Evolutionary conservation across 768 basidiomycete genomes (phyloP).

Genomic region (Auricularia sp.): DNA sequence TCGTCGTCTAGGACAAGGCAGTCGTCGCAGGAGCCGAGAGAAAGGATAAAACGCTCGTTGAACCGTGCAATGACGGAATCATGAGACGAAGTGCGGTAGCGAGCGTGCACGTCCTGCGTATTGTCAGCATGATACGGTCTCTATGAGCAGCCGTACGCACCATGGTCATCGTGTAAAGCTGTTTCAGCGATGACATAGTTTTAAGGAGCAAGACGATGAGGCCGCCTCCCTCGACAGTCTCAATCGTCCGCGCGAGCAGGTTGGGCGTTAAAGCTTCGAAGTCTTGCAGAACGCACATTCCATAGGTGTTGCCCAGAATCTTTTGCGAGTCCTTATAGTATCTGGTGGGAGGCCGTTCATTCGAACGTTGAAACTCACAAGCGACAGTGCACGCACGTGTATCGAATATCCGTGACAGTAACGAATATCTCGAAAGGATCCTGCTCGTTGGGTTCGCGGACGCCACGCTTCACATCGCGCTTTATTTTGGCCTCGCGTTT

Average conservation of each 20-base stretch:
- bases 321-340: slow-evolving; percentile 98
- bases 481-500: slow-evolving; percentile 96
- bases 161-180: slow-evolving; percentile 87
- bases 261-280: slow-evolving; percentile 99
- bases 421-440: slow-evolving; percentile 98
- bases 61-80: slow-evolving; percentile 87
- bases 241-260: slow-evolving; percentile 89
- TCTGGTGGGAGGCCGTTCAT: slow-evolving; percentile 22
- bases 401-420: slow-evolving; percentile 96
- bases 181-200: slow-evolving; percentile 87
- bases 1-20: slow-evolving; percentile 96
- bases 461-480: slow-evolving; percentile 87
- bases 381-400: slow-evolving; percentile 46
- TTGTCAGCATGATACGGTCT: slow-evolving; percentile 31
- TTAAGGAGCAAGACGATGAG: slow-evolving; percentile 82
- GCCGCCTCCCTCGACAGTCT: slow-evolving; percentile 96
- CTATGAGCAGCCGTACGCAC: slow-evolving; percentile 26
- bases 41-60: slow-evolving; percentile 98
- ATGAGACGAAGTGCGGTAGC: slow-evolving; percentile 88
- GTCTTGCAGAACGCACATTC: slow-evolving; percentile 94
- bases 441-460: slow-evolving; percentile 90
- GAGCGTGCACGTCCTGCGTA: slow-evolving; percentile 84
- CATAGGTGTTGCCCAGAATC: slow-evolving; percentile 94
- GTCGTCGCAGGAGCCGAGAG: slow-evolving; percentile 84
- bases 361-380: no score